These are phyloP conservation scores for Microglena sp. DNA, from an alignment of 139 green algal genomes.

Conservation along the genomic window DNA sequence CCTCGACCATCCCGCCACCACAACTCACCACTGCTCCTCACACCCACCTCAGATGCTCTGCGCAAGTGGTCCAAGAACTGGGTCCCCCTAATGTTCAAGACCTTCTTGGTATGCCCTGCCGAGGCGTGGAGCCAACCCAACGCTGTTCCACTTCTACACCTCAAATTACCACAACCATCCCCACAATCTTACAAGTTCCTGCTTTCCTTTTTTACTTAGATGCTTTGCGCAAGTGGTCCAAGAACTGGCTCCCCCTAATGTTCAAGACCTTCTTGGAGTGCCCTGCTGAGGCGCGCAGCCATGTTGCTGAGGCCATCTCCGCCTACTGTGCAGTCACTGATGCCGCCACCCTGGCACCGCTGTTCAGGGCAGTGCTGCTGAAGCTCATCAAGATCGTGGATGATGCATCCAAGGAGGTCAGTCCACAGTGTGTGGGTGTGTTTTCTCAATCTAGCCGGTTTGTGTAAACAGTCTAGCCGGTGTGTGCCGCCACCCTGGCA, in stretches of 20 bases:
- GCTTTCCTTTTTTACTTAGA: neutral
- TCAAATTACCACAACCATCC: too few species aligned
- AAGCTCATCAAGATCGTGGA: constrained; percentile 58
- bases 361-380: constrained; percentile 63
- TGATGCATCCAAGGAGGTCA: too few species aligned
- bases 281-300: constrained; percentile 33
- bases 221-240: constrained; percentile 21
- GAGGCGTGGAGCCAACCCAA: too few species aligned
- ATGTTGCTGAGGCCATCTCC: constrained; percentile 44
- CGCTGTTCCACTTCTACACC: too few species aligned
- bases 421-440: too few species aligned
- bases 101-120: too few species aligned
- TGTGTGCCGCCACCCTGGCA: constrained; percentile 19
- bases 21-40: too few species aligned
- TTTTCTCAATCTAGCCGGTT: too few species aligned
- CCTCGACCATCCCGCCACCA: constrained; percentile 23
- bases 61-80: too few species aligned
- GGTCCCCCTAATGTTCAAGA: too few species aligned
- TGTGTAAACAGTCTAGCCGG: too few species aligned
- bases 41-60: neutral
- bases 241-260: constrained; percentile 79
- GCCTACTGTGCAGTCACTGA: constrained; percentile 55
- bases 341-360: constrained; percentile 19
- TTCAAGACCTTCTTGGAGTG: constrained; percentile 69
- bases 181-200: too few species aligned